phyloP scores from a whole-genome alignment of 805 yeast genomes.

The Saturnispora halmiae region DNA sequence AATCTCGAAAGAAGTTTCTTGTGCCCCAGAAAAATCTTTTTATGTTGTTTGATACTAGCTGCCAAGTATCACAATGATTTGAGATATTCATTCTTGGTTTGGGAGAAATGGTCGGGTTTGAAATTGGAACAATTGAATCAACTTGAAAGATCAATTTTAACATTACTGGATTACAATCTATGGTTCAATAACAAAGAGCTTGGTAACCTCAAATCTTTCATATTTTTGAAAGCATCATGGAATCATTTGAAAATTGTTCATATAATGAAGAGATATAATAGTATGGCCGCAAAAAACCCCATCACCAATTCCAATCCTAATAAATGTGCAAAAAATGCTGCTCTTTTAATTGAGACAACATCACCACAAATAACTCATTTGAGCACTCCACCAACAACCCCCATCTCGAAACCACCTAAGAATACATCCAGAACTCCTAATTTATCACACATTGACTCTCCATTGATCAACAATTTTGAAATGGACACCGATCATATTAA shows the following conservation, averaged over 20 bases:
- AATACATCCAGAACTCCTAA: no score
- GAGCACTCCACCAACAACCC: neutral
- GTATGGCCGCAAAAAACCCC: no score
- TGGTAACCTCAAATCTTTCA: neutral
- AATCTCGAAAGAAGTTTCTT: slow-evolving; percentile 31
- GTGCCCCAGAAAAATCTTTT: slow-evolving; percentile 42
- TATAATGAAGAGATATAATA: neutral
- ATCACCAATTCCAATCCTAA: neutral
- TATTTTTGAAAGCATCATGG: neutral
- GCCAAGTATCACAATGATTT: slow-evolving; percentile 68
- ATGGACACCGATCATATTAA: neutral
- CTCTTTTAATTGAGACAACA: neutral
- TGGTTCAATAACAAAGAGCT: slow-evolving; percentile 14
- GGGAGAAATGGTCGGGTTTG: slow-evolving; percentile 71
- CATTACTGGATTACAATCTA: slow-evolving; percentile 46
- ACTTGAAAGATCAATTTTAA: slow-evolving; percentile 44
- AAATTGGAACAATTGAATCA: slow-evolving; percentile 38
- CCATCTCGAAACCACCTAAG: no score
- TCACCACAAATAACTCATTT: neutral
- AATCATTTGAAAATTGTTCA: slow-evolving; percentile 3
- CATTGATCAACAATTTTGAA: no score
- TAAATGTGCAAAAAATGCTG: neutral
- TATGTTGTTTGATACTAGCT: slow-evolving; percentile 61
- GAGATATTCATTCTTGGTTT: slow-evolving; percentile 56
- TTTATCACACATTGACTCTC: no score